Percentiles rank a stretch among this genome's conserved stretches.
phyloP scores from a whole-genome alignment of 495 filamentous ascomycete species.

The Daldinia concentrica region DNA sequence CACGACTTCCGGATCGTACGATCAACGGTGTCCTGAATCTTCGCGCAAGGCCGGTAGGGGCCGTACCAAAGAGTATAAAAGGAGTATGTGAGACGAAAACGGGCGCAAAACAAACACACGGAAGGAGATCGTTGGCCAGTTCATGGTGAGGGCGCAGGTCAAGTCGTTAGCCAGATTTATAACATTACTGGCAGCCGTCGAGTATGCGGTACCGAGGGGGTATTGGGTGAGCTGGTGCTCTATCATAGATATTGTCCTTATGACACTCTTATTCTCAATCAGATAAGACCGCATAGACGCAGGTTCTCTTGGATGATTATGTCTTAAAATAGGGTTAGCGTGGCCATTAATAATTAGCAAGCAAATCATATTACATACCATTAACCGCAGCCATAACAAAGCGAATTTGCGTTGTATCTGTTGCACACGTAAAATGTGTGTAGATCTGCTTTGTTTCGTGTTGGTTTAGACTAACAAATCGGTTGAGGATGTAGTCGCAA shows the following conservation, averaged over 20 bases:
- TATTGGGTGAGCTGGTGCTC: constrained; percentile 30
- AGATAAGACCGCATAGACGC: constrained; percentile 97
- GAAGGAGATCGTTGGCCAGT: constrained; percentile 46
- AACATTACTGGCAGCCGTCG: constrained; percentile 44
- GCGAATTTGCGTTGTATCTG: constrained; percentile 96
- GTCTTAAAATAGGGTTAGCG: constrained; percentile 66
- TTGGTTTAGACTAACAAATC: constrained; percentile 96
- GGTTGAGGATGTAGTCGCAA: constrained; percentile 97
- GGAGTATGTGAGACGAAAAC: constrained; percentile 38
- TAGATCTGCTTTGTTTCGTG: constrained; percentile 99
- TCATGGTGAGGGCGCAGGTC: constrained; percentile 44
- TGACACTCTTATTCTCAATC: constrained; percentile 47
- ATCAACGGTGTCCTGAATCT: constrained; percentile 41
- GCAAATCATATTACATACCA: constrained; percentile 67
- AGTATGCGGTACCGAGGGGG: constrained; percentile 35
- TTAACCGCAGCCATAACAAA: constrained; percentile 99
- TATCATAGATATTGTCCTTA: constrained; percentile 19
- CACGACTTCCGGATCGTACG: constrained; percentile 38
- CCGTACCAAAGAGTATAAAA: constrained; percentile 29
- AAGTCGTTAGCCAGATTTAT: constrained; percentile 50
- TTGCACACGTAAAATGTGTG: constrained; percentile 98
- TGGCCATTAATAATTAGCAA: background rate
- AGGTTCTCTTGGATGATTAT: constrained; percentile 99
- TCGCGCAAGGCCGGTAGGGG: constrained; percentile 34
- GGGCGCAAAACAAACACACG: constrained; percentile 47